Evolutionary conservation across 1,284 basidiomycete species (phyloP).

Genomic region (Rhodotorula sp.): DNA sequence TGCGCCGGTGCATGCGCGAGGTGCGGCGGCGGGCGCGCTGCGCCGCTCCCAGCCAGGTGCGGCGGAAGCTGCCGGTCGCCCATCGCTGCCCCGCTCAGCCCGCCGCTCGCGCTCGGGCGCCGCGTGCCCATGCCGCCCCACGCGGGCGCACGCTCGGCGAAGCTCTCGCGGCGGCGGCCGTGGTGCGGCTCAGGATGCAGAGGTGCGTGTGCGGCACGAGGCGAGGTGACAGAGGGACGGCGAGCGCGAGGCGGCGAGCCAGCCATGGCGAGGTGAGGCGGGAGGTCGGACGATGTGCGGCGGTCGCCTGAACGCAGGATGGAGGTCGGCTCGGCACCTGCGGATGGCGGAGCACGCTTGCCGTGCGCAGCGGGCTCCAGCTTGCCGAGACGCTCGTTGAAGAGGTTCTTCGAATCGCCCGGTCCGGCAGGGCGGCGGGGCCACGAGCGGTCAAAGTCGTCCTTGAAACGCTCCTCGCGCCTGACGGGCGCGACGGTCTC

Average conservation of each 20-base stretch:
- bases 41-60: slow-evolving; percentile 40
- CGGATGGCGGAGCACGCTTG: slow-evolving; percentile 1
- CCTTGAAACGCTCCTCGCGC: slow-evolving; percentile 72
- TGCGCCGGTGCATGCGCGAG: neutral
- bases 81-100: neutral
- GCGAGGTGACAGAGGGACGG: slow-evolving; percentile 9
- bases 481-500: slow-evolving; percentile 39
- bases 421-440: slow-evolving; percentile 15
- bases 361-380: slow-evolving; percentile 32
- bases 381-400: slow-evolving; percentile 49
- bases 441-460: slow-evolving; percentile 90
- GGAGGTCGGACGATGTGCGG: slow-evolving; percentile 11
- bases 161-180: slow-evolving; percentile 1
- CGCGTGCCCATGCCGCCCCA: slow-evolving; percentile 40
- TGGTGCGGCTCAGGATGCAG: slow-evolving; percentile 2
- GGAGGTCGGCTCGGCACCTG: slow-evolving; percentile 2
- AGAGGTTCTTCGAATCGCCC: slow-evolving; percentile 52
- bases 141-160: slow-evolving; percentile 42
- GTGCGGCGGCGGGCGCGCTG: slow-evolving; percentile 1
- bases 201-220: slow-evolving; percentile 3
- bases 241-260: neutral
- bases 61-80: slow-evolving; percentile 47
- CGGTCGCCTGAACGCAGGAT: slow-evolving; percentile 7
- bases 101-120: slow-evolving; percentile 41
- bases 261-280: slow-evolving; percentile 17